Conservation (phyloP, 352 stramenopile genomes). For the Halophytophthora batemanensis region DNA sequence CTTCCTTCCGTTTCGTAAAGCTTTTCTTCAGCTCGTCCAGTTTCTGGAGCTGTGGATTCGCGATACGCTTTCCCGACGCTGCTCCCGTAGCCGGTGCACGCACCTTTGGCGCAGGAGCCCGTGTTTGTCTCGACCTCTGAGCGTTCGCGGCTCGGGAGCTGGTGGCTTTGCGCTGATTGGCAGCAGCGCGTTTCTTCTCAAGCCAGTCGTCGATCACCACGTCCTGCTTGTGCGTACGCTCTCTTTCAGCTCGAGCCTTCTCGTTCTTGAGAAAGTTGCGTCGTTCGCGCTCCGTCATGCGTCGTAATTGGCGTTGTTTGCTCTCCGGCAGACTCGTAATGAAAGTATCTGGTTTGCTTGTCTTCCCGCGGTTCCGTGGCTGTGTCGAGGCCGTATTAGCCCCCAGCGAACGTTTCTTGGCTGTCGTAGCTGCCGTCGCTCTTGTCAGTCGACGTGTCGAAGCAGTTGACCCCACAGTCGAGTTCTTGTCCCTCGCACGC, state of each 20-base stretch:
- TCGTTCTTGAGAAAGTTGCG: slow-evolving; percentile 57
- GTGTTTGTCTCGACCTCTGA: slow-evolving; percentile 9
- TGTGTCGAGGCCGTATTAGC: slow-evolving; percentile 13
- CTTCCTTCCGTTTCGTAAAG: slow-evolving; percentile 54
- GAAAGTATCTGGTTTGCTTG: slow-evolving; percentile 36
- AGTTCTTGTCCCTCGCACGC: slow-evolving; percentile 27
- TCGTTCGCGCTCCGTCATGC: slow-evolving; percentile 64
- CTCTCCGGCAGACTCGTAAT: slow-evolving; percentile 57
- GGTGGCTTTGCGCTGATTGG: slow-evolving; percentile 44
- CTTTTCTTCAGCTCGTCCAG: slow-evolving; percentile 67
- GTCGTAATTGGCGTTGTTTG: slow-evolving; percentile 56
- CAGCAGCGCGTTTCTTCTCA: slow-evolving; percentile 60
- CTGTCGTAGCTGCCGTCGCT: slow-evolving; percentile 11
- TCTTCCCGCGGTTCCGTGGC: slow-evolving; percentile 12
- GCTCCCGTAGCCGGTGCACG: slow-evolving; percentile 40
- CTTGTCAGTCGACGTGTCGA: slow-evolving; percentile 5
- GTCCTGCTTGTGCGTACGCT: slow-evolving; percentile 53
- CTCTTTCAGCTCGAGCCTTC: slow-evolving; percentile 32
- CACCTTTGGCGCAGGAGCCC: slow-evolving; percentile 39
- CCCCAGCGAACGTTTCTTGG: slow-evolving; percentile 33
- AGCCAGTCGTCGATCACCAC: slow-evolving; percentile 75
- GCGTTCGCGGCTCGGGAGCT: slow-evolving; percentile 29
- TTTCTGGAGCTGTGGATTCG: slow-evolving; percentile 57
- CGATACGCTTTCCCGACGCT: slow-evolving; percentile 50
- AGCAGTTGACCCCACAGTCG: not conserved